Evolutionary conservation across 768 basidiomycete species (phyloP).

Genomic region (Lactifluus volemus): DNA sequence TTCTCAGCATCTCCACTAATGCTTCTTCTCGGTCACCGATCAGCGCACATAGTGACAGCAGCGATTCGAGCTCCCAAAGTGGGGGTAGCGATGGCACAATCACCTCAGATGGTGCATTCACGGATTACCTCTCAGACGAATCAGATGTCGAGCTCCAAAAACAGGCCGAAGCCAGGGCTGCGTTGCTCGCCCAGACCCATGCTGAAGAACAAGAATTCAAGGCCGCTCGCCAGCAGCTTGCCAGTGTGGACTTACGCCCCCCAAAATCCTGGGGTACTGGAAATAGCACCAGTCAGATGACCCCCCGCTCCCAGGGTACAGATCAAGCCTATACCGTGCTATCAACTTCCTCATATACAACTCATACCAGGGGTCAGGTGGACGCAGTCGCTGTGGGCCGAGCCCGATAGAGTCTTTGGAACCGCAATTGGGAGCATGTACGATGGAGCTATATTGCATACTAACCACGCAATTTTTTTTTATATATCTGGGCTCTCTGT

Average conservation of each 20-base stretch:
- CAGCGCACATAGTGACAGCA: slow-evolving; percentile 47
- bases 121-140: slow-evolving; percentile 87
- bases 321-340: slow-evolving; percentile 9
- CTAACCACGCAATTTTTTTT: slow-evolving; percentile 1
- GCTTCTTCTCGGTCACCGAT: slow-evolving; percentile 21
- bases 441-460: slow-evolving; percentile 1
- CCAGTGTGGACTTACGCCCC: slow-evolving; percentile 62
- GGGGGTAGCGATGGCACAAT: slow-evolving; percentile 63
- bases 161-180: slow-evolving; percentile 76
- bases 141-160: slow-evolving; percentile 85
- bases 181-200: slow-evolving; percentile 68
- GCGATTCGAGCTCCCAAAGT: slow-evolving; percentile 42
- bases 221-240: slow-evolving; percentile 70
- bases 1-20: slow-evolving; percentile 30
- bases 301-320: slow-evolving; percentile 13
- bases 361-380: slow-evolving; percentile 19
- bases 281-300: slow-evolving; percentile 7
- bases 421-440: not conserved
- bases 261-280: slow-evolving; percentile 64
- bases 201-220: slow-evolving; percentile 77
- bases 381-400: slow-evolving; percentile 18
- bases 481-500: not conserved
- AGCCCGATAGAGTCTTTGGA: slow-evolving; percentile 5
- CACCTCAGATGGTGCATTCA: slow-evolving; percentile 81
- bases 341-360: slow-evolving; percentile 9